Conservation (phyloP, 371 early-diverging fungal genomes). For the Actinomucor elegans region DNA sequence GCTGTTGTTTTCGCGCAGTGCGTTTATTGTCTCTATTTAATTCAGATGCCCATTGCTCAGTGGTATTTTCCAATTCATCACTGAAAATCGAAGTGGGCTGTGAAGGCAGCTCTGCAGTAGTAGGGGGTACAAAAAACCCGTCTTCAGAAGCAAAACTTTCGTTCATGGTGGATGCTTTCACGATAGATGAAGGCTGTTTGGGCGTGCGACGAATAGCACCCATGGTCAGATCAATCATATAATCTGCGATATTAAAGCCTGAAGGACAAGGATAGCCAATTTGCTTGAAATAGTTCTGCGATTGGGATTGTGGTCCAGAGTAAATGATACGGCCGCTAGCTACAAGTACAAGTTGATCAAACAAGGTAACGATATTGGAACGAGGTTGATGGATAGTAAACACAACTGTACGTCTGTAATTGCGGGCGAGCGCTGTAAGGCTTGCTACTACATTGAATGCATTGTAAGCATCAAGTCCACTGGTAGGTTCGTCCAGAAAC, state of each 20-base stretch:
- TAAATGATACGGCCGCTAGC: slow-evolving; percentile 83
- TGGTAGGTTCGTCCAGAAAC: slow-evolving; percentile 95
- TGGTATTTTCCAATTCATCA: slow-evolving; percentile 42
- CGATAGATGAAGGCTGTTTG: slow-evolving; percentile 6
- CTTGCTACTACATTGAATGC: slow-evolving; percentile 90
- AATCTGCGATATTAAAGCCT: slow-evolving; percentile 94
- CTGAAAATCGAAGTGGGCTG: neutral
- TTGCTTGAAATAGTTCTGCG: slow-evolving; percentile 60
- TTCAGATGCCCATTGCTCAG: slow-evolving; percentile 48
- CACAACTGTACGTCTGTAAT: slow-evolving; percentile 85
- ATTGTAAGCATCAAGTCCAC: slow-evolving; percentile 90
- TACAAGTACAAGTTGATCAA: slow-evolving; percentile 87
- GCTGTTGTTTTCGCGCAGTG: neutral
- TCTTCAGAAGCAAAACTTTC: neutral
- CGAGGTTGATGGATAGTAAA: slow-evolving; percentile 97
- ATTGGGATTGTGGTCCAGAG: slow-evolving; percentile 65
- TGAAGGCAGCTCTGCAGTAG: neutral
- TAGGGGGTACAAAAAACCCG: slow-evolving; percentile 10
- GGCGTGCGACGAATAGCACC: slow-evolving; percentile 36
- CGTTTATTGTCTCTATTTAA: slow-evolving; percentile 19
- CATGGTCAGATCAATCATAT: slow-evolving; percentile 79
- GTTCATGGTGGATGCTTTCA: neutral
- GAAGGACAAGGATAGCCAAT: slow-evolving; percentile 83
- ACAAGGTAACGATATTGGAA: slow-evolving; percentile 85
- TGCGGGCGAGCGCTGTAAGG: slow-evolving; percentile 78